These are phyloP conservation scores for Closterium sp. DNA, from an alignment of 139 green algal species.

Conservation along the genomic window DNA sequence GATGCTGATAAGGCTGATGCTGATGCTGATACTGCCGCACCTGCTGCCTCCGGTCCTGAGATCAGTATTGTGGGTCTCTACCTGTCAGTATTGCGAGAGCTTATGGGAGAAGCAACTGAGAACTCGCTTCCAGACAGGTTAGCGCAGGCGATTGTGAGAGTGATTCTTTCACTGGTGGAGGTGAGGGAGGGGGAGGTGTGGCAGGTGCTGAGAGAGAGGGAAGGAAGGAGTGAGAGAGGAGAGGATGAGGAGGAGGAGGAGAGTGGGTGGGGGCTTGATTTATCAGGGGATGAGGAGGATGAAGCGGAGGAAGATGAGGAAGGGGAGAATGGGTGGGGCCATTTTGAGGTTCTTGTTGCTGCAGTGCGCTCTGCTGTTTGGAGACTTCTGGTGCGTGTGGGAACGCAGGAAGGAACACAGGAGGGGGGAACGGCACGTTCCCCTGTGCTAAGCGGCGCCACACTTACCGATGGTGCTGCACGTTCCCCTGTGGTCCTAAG, in stretches of 20 bases:
- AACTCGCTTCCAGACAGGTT: not conserved
- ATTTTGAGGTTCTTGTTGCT: not conserved
- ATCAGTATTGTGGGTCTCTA: not conserved
- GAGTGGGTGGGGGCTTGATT: not conserved
- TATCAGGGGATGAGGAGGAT: not conserved
- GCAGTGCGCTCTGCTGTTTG: not conserved
- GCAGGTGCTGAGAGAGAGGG: not conserved
- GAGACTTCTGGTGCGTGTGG: not conserved
- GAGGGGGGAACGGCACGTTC: not conserved
- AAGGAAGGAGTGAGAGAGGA: not conserved
- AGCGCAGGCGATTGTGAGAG: not conserved
- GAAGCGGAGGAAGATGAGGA: not conserved
- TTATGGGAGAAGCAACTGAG: not conserved
- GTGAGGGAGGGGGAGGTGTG: not conserved
- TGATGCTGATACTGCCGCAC: not conserved
- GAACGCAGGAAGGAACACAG: no score
- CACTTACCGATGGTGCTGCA: not conserved
- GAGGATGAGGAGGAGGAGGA: not conserved
- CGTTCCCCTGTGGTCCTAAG: no score
- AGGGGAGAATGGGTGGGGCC: not conserved
- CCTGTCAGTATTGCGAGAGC: not conserved
- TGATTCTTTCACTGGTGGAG: not conserved
- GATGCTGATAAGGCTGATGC: not conserved
- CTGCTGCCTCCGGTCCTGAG: not conserved
- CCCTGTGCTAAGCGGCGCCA: not conserved